Conservation (phyloP, 257 asterid genomes). For the Solanum medicagineum region DNA sequence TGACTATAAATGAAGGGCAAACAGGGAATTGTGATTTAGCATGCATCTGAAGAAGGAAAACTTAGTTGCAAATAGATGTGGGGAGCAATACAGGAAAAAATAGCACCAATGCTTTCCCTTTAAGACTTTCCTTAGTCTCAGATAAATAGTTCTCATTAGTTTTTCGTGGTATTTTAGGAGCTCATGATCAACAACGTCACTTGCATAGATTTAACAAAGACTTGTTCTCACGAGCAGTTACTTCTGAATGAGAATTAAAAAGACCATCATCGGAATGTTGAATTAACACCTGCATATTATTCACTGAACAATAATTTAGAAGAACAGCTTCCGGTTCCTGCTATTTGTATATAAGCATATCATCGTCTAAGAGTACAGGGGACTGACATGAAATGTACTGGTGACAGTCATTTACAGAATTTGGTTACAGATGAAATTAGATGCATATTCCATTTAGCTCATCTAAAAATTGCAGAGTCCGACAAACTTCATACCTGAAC, state of each 20-base stretch:
- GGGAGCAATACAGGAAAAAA: neutral
- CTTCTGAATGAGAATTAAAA: neutral
- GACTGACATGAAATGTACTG: neutral
- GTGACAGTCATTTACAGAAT: neutral
- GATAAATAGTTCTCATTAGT: neutral
- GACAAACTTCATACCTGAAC: conserved; percentile 47
- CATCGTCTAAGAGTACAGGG: neutral
- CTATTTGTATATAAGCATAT: neutral
- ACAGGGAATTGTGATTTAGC: neutral
- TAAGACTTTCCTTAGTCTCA: neutral
- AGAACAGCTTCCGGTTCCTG: neutral
- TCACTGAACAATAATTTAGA: neutral
- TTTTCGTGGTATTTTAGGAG: neutral
- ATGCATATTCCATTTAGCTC: neutral
- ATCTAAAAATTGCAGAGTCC: neutral
- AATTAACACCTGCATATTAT: neutral
- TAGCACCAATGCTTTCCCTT: neutral
- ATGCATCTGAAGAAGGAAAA: neutral
- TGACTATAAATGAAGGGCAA: neutral
- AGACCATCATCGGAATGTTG: neutral
- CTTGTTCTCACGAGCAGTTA: neutral
- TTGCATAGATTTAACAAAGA: neutral
- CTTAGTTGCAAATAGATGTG: neutral
- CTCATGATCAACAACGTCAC: neutral
- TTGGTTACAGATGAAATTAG: neutral